phyloP scores from a whole-genome alignment of 352 stramenopile genomes.

The Saprolegnia diclina region DNA sequence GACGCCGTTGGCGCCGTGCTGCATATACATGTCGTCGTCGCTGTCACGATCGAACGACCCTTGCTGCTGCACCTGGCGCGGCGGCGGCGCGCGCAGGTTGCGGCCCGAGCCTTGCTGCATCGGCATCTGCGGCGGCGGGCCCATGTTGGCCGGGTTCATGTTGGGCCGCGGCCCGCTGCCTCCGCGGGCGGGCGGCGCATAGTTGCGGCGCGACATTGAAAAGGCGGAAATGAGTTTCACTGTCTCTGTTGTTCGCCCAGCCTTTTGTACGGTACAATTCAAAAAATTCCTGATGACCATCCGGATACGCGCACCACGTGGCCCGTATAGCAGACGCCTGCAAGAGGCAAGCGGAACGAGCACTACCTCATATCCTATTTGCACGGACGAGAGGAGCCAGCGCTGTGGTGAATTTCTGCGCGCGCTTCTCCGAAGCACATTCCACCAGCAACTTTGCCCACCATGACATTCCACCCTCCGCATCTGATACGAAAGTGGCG shows the following conservation, averaged over 20 bases:
- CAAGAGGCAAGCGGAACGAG: no score
- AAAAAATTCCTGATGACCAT: constrained; percentile 18
- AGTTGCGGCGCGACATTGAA: constrained; percentile 26
- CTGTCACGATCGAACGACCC: constrained; percentile 20
- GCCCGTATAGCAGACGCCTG: no score
- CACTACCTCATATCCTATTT: neutral
- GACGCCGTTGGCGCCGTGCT: constrained; percentile 19
- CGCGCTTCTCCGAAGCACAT: no score
- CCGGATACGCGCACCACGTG: constrained; percentile 3
- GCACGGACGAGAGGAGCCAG: no score
- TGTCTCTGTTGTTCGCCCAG: neutral
- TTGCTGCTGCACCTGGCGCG: neutral
- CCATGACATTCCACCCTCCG: neutral
- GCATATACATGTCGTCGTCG: constrained; percentile 20
- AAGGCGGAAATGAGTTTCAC: neutral
- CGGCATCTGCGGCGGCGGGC: neutral
- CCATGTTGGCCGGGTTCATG: neutral
- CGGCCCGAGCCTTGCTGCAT: neutral
- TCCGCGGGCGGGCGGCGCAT: neutral
- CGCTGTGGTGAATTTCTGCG: no score
- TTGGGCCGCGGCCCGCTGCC: neutral
- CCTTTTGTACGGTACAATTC: constrained; percentile 13
- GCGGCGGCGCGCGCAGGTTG: neutral
- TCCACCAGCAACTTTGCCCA: no score
- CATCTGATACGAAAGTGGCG: neutral